Base-by-base conservation (phyloP, 805 yeast species). In the Metschnikowia matae region DNA sequence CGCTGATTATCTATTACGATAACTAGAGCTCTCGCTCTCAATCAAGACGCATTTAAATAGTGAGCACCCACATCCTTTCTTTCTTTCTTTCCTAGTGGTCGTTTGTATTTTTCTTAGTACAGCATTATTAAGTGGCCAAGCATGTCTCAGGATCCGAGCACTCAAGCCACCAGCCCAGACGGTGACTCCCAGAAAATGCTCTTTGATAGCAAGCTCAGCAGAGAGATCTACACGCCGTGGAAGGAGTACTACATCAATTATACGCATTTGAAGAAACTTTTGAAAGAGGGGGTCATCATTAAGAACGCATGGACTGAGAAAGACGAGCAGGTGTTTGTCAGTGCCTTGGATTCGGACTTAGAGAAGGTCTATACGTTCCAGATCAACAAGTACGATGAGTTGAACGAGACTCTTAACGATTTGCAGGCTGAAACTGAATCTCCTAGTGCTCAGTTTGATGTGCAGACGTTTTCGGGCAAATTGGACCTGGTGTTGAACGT, bases 161-260 rank as follows among this genome's bases (percentile, higher is more conserved):
- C 31, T 3, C 37, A 10, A n/a, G 4, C 32, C 23, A n/a, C 31
- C 33, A 14, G 13, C 32, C 6, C 40, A 2, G 20, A 34, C 7
- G 36, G 26, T 14, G 31, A 44, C 15, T 11, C 42, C 18, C 50
- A 33, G 48, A 63, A 60, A 43, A 90, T 94, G 98, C 70, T 92
- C 48, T 92, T 92, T 63, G 96, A 96, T 48, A 88, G 81, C 46
- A 89, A 87, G 63, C 75, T 92, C 49, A 84, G 85, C 48, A 83
- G 81, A 56, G 97, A 91, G 65, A 81, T 82, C 34, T 89, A 87
- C 68, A 82, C 83, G 42, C 96, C 97, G 1, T 92, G 99, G 99
- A 85, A 81, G 65, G 79, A 77, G 32, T 77, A 82, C 62, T 87
- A 87, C 63, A 77, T 87, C 52, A 73, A 80, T 62, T 87, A 87